phyloP scores from a whole-genome alignment of 2,329 filamentous ascomycete genomes.

The Paracoccidioides brasiliensis region DNA sequence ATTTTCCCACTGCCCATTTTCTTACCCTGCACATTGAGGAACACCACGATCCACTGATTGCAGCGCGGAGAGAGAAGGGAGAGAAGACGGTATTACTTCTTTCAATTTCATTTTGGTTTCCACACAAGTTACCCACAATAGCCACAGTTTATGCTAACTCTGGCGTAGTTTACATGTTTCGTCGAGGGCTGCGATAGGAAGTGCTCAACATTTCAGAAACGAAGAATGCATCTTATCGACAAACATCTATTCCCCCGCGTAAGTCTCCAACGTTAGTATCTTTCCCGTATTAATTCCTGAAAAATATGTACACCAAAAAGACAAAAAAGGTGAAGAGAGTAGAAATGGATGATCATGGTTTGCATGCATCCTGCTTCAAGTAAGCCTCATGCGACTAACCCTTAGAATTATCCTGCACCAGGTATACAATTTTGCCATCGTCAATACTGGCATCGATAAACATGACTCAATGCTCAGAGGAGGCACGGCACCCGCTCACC shows the following conservation, averaged over 20 bases:
- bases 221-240: conserved; percentile 78
- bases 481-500: conserved; percentile 14
- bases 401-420: conserved; percentile 11
- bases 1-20: conserved; percentile 74
- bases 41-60: conserved; percentile 70
- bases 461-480: conserved; percentile 63
- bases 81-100: conserved; percentile 59
- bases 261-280: conserved; percentile 7
- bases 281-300: neutral
- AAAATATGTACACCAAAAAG: too few relatives aligned
- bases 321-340: neutral
- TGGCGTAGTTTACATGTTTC: conserved; percentile 65
- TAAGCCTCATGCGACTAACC: neutral
- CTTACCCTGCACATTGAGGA: conserved; percentile 79
- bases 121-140: neutral
- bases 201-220: conserved; percentile 71
- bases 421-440: conserved; percentile 77
- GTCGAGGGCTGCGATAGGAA: conserved; percentile 76
- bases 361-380: neutral
- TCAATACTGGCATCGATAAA: conserved; percentile 80
- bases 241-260: conserved; percentile 79
- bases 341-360: neutral
- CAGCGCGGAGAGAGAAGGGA: conserved; percentile 59
- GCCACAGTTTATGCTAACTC: neutral
- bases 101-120: neutral